A percentile compares a stretch with the other conserved stretches of the same genome.
Evolutionary conservation across 179 eudicot species (phyloP).

Genomic region (Nepenthes alata): DNA sequence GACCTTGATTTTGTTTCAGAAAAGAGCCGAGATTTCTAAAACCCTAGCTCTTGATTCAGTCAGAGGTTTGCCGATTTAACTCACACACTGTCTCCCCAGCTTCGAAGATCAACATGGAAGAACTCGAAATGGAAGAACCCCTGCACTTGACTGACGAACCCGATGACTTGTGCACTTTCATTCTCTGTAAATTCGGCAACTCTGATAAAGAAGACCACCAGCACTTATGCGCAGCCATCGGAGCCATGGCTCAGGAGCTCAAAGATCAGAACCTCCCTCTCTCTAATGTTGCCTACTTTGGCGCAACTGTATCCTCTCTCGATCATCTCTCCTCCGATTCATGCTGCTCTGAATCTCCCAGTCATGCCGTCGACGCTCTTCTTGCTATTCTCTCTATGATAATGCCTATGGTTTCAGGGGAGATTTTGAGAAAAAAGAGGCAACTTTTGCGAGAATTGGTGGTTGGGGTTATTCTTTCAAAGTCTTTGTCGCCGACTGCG

Average conservation of each 20-base stretch:
- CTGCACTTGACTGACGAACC: slow-evolving; percentile 1
- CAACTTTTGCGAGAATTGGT: slow-evolving; percentile 29
- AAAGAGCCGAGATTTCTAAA: too few relatives aligned
- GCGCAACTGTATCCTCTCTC: slow-evolving; percentile 59
- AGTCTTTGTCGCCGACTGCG: slow-evolving; percentile 20
- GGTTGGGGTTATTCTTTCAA: slow-evolving; percentile 18
- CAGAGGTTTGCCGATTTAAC: too few relatives aligned
- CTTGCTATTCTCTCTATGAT: slow-evolving; percentile 32
- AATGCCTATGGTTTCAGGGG: slow-evolving; percentile 24
- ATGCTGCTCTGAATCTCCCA: slow-evolving; percentile 7
- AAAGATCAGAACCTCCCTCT: slow-evolving; percentile 45
- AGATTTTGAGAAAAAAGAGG: slow-evolving; percentile 32
- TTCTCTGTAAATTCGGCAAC: slow-evolving; percentile 30
- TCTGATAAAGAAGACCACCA: slow-evolving; percentile 39
- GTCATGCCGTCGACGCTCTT: slow-evolving; percentile 38
- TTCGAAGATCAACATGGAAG: slow-evolving; percentile 18
- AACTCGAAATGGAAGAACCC: slow-evolving; percentile 15
- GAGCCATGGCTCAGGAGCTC: slow-evolving; percentile 67
- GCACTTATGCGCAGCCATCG: slow-evolving; percentile 48
- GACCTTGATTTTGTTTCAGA: too few relatives aligned
- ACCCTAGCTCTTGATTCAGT: too few relatives aligned
- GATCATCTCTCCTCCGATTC: slow-evolving; percentile 31
- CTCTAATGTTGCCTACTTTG: slow-evolving; percentile 53
- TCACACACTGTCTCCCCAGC: too few relatives aligned
- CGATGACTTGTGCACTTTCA: slow-evolving; percentile 29